Base-by-base conservation (phyloP, 495 filamentous ascomycete species). In the Penicillium roqueforti region DNA sequence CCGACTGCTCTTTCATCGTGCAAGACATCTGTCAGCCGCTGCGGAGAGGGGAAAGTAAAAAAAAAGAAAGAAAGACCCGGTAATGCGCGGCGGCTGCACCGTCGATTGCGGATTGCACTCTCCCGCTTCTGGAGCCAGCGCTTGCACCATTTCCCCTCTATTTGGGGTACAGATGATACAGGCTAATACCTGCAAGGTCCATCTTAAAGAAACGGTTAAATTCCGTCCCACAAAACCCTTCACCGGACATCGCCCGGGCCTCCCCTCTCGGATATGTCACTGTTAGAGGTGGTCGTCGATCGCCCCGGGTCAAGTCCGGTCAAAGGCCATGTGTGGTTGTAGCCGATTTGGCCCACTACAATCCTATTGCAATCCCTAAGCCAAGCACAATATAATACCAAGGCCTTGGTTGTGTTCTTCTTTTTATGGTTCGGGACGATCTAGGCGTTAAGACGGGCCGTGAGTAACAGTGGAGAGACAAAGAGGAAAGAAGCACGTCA, bases 41-140 rank as follows among this genome's bases (percentile, higher is more conserved):
- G 46, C 46, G 38, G 46, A 48, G 46, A 36, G 46, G 32, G 29
- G 47, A 41, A 31, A 42, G 28, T 25, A 48, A 45, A 45, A 20
- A 26, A 34, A 45, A 38, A 46, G 0, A 62, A 40, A 62, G 46
- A 49, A 58, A 56, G 43, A 31, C 42, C 29, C 28, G 31, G 61
- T 48, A 65, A 65, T 60, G 58, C 54, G 54, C 54, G 58, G 56
- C 59, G 55, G 59, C 59, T 61, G 59, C 59, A 58, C 59, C 25
- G 59, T 61, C 59, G 59, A 61, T 61, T 61, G 53, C 54, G 50
- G 42, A 36, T 48, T 40, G 34, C 36, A 31, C 34, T 49, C 47
- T 49, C 47, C 47, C 49, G 49, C 48, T 39, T 39, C 36, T 54
- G 13, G 19, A 32, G 19, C 18, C 53, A 45, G 40, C 51, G 40